Base-by-base conservation (phyloP, 2,329 filamentous ascomycete genomes). In the Colletotrichum coccodes region DNA sequence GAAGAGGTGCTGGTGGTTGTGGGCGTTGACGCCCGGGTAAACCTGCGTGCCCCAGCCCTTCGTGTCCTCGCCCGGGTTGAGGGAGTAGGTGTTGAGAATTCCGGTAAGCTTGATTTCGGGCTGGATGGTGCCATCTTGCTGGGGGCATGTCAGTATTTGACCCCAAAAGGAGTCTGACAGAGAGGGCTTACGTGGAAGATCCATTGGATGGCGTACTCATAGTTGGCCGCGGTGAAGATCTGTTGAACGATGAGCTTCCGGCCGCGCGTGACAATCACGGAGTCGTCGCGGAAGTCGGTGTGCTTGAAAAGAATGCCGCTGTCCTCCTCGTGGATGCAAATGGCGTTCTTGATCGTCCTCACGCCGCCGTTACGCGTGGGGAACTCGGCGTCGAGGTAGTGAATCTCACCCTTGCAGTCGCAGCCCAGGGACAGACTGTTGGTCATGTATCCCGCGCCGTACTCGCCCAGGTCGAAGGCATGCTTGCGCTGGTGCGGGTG, bases 1-100 rank as follows among this genome's bases (percentile, higher is more conserved):
- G 88, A 98, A 98, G 36, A 98, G 87, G 79, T 98, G 95, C 80
- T 98, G 94, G 80, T 98, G 95, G 83, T 97, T 97, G 82, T 97
- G 95, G 0, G 95, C 95, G 76, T 97, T 97, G 76, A 97, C 94
- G 46, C 93, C 85, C 0, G 94, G 93, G 76, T 95, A 96, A 9
- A 98, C 95, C 79, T 97, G 91, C 0, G 94, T 97, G 64, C 95
- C 95, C 93, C 94, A 97, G 68, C 93, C 94, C 34, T 92, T 85
- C 9, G 92, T 92, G 71, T 96, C 93, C 80, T 97, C 94, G 53
- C 89, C 92, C 0, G 91, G 89, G 73, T 90, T 89, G 86, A 97
- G 91, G 30, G 90, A 84, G 75, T 97, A 97, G 0, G 95, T 98
- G 85, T 97, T 97, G 61, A 98, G 84, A 77, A 98, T 97, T 60